phyloP scores from a whole-genome alignment of 2,329 filamentous ascomycete genomes.

The Colletotrichum limetticola region DNA sequence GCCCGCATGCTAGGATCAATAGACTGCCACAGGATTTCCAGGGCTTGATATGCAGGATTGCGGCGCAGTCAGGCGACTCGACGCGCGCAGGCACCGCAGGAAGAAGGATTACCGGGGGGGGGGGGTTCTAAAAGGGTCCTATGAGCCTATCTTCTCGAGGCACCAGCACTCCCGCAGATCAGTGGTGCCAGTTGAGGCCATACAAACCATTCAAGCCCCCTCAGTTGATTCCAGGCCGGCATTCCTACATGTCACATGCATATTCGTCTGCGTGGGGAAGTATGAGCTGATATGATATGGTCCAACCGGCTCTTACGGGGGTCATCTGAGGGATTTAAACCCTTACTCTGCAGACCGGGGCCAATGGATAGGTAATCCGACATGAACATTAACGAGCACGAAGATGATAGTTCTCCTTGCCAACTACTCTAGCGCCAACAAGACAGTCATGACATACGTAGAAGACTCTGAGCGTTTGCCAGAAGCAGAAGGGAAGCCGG shows the following conservation, averaged over 20 bases:
- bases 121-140: neutral
- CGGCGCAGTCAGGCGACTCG: neutral
- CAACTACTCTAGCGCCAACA: conserved; percentile 1
- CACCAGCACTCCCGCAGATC: neutral
- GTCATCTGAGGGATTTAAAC: conserved; percentile 25
- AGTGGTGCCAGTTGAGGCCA: neutral
- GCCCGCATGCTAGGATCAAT: neutral
- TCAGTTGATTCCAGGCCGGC: neutral
- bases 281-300: neutral
- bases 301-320: conserved; percentile 3
- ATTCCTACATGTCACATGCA: neutral
- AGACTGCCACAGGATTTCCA: neutral
- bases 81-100: neutral
- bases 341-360: neutral
- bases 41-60: neutral
- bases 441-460: neutral
- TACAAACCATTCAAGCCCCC: neutral
- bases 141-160: neutral
- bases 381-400: neutral
- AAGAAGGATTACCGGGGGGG: neutral
- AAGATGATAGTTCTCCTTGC: neutral
- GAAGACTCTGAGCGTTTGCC: neutral
- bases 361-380: neutral
- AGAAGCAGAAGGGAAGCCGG: conserved; percentile 6
- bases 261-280: conserved; percentile 4